Evolutionary conservation across 2,329 filamentous ascomycete species (phyloP).

Genomic region (Bipolaris oryzae): DNA sequence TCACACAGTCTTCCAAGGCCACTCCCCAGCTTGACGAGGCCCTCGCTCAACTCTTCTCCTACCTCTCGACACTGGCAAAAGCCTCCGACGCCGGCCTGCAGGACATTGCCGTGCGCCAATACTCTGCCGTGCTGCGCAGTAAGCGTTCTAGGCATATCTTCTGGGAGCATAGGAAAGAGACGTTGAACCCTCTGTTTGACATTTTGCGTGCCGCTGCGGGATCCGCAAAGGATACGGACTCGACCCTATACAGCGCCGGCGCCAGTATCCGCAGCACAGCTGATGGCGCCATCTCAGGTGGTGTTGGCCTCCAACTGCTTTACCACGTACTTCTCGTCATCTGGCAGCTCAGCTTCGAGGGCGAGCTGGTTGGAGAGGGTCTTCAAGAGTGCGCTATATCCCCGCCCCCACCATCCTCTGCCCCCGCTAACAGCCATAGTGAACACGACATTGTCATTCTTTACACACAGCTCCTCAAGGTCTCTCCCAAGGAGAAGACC

Average conservation of each 20-base stretch:
- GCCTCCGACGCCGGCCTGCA: constrained; percentile 87
- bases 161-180: constrained; percentile 89
- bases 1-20: constrained; percentile 65
- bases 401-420: not conserved
- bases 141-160: constrained; percentile 78
- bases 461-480: constrained; percentile 87
- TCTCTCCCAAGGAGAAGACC: constrained; percentile 98
- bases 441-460: constrained; percentile 92
- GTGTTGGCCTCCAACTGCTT: constrained; percentile 87
- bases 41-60: constrained; percentile 81
- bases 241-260: constrained; percentile 59
- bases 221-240: constrained; percentile 71
- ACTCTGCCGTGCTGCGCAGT: constrained; percentile 81
- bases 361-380: constrained; percentile 71
- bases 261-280: constrained; percentile 67
- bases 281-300: constrained; percentile 68
- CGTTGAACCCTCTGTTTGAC: constrained; percentile 77
- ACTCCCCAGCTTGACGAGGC: constrained; percentile 71
- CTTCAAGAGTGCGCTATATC: constrained; percentile 74
- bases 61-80: constrained; percentile 82
- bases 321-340: constrained; percentile 93
- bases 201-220: constrained; percentile 79
- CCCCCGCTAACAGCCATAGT: constrained; percentile 55
- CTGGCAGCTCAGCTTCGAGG: constrained; percentile 97
- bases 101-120: constrained; percentile 92